Base-by-base conservation (phyloP, 2,329 filamentous ascomycete species). In the Hypoxylon sp. region DNA sequence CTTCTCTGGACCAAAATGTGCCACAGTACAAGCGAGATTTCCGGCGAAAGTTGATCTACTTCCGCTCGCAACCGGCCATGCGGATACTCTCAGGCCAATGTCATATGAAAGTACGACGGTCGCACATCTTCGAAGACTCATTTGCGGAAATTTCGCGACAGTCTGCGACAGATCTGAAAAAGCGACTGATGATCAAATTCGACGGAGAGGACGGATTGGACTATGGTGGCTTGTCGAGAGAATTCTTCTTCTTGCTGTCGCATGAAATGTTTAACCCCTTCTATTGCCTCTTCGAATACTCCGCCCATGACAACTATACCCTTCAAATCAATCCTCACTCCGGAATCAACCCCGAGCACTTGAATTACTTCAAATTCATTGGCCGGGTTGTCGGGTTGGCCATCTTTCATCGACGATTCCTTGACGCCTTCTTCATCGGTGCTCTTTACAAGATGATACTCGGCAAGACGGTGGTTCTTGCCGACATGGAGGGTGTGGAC, bases 231-330 rank as follows among this genome's bases (percentile, higher is more conserved):
- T 86, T 99, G 58, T 99, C 95, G 34, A 87, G 94, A 86, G 95
- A 99, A 80, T 99, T 99, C 84, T 99, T 99, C 85, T 99, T 99
- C 88, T 84, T 99, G 41, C 87, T 99, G 57, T 98, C 94, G 15
- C 95, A 99, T 81, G 95, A 99, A 83, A 99, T 99, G 95, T 99
- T 99, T 83, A 99, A 99, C 79, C 95, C 95, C 30, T 99, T 99
- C 82, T 99, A 99, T 83, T 99, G 95, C 78, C 85, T 99, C 56
- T 99, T 99, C 83, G 95, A 99, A 81, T 99, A 99, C 80, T 98
- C 95, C 24, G 95, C 95, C 39, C 95, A 99, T 83, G 95, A 99
- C 87, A 99, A 99, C 82, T 99, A 99, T 82, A 99, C 95, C 28
- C 90, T 99, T 57, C 95, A 99, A 81, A 99, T 99, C 83, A 99